Conservation (phyloP, 768 basidiomycete genomes). For the Arthromyces matolae region DNA sequence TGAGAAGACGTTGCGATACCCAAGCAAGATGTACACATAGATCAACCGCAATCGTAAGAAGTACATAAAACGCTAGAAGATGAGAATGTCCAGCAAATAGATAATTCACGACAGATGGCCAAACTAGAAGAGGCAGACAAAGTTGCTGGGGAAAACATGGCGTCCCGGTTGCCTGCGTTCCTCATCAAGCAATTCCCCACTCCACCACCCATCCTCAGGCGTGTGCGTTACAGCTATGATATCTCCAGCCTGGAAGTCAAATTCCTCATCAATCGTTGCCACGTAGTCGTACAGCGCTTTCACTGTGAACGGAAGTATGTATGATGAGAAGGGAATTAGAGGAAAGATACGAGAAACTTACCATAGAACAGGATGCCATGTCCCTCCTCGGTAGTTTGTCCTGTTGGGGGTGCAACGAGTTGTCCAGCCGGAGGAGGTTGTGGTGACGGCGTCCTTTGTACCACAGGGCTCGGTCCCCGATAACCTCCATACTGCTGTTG, state of each 20-base stretch:
- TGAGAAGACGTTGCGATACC: too few relatives aligned
- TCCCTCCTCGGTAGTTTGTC: constrained; percentile 80
- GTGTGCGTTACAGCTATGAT: constrained; percentile 94
- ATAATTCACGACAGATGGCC: too few relatives aligned
- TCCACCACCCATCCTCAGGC: constrained; percentile 98
- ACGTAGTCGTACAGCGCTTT: constrained; percentile 87
- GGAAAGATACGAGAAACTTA: constrained; percentile 30
- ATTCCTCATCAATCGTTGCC: constrained; percentile 87
- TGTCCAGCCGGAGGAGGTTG: constrained; percentile 32
- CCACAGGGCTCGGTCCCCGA: constrained; percentile 41
- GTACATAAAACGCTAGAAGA: too few relatives aligned
- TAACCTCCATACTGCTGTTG: constrained; percentile 34
- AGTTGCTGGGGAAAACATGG: constrained; percentile 86
- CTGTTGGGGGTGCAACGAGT: constrained; percentile 49
- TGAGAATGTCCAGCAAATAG: too few relatives aligned
- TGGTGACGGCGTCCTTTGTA: constrained; percentile 48
- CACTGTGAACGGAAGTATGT: constrained; percentile 42
- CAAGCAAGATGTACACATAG: too few relatives aligned
- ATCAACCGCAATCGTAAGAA: too few relatives aligned
- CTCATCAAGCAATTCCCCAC: constrained; percentile 81
- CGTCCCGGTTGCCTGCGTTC: constrained; percentile 63
- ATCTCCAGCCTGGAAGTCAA: constrained; percentile 93
- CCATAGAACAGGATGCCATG: constrained; percentile 85
- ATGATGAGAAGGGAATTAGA: background rate
- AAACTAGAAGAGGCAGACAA: constrained; percentile 70